Percentiles rank a stretch among this genome's conserved stretches.
Evolutionary conservation across 2,329 filamentous ascomycete species (phyloP).

Genomic region (Cytospora piceicola): DNA sequence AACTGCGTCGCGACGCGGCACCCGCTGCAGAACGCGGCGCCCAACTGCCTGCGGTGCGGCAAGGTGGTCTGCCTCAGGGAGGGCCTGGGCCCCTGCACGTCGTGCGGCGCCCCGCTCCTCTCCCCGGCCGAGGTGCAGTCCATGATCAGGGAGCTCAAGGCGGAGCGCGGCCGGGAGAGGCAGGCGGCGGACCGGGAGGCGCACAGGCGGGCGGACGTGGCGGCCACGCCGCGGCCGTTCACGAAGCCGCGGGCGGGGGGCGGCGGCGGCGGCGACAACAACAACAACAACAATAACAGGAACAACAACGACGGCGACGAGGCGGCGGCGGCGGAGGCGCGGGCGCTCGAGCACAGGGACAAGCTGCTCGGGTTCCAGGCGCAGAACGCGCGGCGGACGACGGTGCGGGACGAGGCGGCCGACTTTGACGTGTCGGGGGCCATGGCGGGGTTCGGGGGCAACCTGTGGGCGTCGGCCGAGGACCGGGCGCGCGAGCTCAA

Average conservation of each 20-base stretch:
- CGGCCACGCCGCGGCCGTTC: constrained; percentile 64
- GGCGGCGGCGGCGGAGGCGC: constrained; percentile 62
- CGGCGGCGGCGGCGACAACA: too few relatives aligned
- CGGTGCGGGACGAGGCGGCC: constrained; percentile 81
- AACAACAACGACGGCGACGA: constrained; percentile 42
- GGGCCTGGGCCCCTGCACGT: constrained; percentile 91
- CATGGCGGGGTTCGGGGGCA: constrained; percentile 51
- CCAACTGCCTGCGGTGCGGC: constrained; percentile 89
- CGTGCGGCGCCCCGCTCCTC: constrained; percentile 77
- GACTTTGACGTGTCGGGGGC: constrained; percentile 60
- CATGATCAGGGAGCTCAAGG: constrained; percentile 82
- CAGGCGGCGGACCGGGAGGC: constrained; percentile 79
- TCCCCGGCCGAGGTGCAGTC: constrained; percentile 74
- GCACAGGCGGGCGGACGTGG: constrained; percentile 68
- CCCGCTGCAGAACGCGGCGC: constrained; percentile 85
- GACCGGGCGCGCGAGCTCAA: constrained; percentile 84
- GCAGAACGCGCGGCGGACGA: constrained; percentile 82
- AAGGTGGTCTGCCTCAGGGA: constrained; percentile 96
- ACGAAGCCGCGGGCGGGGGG: constrained; percentile 49
- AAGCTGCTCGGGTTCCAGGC: constrained; percentile 81
- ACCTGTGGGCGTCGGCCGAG: constrained; percentile 82
- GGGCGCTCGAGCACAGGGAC: constrained; percentile 79
- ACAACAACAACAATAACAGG: too few relatives aligned
- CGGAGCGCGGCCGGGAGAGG: constrained; percentile 84
- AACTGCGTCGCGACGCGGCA: constrained; percentile 88